phyloP scores from a whole-genome alignment of 2,329 filamentous ascomycete species.

The Chrysoporthe cubensis region DNA sequence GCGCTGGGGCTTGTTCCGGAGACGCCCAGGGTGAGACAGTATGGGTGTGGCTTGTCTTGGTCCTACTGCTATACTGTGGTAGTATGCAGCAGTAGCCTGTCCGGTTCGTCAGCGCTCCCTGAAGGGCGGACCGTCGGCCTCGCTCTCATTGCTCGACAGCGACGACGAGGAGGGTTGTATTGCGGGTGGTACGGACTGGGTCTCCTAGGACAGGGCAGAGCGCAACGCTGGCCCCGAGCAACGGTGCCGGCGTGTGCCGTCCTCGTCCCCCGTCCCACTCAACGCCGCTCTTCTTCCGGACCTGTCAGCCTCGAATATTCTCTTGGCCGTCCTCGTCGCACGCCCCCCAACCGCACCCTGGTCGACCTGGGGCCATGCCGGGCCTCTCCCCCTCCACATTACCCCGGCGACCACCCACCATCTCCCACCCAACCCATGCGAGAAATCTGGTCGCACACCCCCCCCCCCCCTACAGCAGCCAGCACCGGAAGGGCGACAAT shows the following conservation, averaged over 20 bases:
- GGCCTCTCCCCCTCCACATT: slow-evolving; percentile 5
- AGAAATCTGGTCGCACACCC: slow-evolving; percentile 9
- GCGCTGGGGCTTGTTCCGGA: slow-evolving; percentile 1
- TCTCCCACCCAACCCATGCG: slow-evolving; percentile 15
- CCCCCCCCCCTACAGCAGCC: slow-evolving; percentile 5
- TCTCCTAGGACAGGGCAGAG: neutral
- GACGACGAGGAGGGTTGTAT: too few species aligned
- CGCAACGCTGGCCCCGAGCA: slow-evolving; percentile 4
- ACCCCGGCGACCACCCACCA: slow-evolving; percentile 12
- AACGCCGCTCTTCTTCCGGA: slow-evolving; percentile 10
- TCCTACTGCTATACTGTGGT: neutral
- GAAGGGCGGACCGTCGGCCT: neutral
- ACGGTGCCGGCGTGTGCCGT: slow-evolving; percentile 15
- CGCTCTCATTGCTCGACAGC: neutral
- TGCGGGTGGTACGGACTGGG: too few species aligned
- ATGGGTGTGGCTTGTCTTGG: slow-evolving; percentile 1
- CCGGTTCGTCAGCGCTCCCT: neutral
- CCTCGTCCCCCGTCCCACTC: neutral
- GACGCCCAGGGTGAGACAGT: neutral
- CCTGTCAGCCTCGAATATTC: slow-evolving; percentile 20
- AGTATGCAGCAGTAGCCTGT: neutral
- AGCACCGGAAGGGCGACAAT: slow-evolving; percentile 21
- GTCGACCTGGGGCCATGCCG: slow-evolving; percentile 1
- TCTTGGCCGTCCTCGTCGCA: slow-evolving; percentile 2
- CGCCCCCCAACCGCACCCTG: slow-evolving; percentile 10